Conservation (phyloP, 2,329 filamentous ascomycete genomes). For the Apiospora aurea region DNA sequence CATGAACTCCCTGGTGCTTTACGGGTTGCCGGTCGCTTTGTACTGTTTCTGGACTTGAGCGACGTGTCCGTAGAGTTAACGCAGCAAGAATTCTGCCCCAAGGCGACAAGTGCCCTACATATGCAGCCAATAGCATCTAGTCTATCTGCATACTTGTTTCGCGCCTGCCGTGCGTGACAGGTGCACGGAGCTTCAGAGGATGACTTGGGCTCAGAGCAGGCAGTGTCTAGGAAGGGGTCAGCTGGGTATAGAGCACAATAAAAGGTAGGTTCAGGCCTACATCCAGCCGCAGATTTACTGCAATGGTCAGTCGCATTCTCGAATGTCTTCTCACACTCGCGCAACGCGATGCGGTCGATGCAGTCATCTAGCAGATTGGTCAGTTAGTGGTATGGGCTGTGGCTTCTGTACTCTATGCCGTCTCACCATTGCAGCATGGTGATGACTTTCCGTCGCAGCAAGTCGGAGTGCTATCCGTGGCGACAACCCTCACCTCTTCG, state of each 20-base stretch:
- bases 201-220: slow-evolving; percentile 21
- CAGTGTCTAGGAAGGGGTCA: slow-evolving; percentile 29
- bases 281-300: not conserved
- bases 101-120: slow-evolving; percentile 58
- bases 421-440: slow-evolving; percentile 1
- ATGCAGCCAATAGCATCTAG: slow-evolving; percentile 60
- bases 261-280: not conserved
- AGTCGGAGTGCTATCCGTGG: not conserved
- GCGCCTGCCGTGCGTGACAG: slow-evolving; percentile 45
- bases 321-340: slow-evolving; percentile 43
- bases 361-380: slow-evolving; percentile 44
- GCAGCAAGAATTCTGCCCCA: slow-evolving; percentile 55
- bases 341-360: slow-evolving; percentile 52
- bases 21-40: slow-evolving; percentile 21
- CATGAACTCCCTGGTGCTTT: not conserved
- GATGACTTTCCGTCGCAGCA: slow-evolving; percentile 17
- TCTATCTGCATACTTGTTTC: slow-evolving; percentile 49
- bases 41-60: not conserved
- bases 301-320: slow-evolving; percentile 26
- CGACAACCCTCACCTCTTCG: not conserved
- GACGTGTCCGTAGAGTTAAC: not conserved
- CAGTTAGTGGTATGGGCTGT: not conserved
- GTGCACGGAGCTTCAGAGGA: slow-evolving; percentile 40
- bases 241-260: not conserved
- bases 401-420: not conserved